Evolutionary conservation across 768 basidiomycete genomes (phyloP), one percentile per base, ranked within the genome.

Genomic region (Dioszegia aurantiaca): DNA sequence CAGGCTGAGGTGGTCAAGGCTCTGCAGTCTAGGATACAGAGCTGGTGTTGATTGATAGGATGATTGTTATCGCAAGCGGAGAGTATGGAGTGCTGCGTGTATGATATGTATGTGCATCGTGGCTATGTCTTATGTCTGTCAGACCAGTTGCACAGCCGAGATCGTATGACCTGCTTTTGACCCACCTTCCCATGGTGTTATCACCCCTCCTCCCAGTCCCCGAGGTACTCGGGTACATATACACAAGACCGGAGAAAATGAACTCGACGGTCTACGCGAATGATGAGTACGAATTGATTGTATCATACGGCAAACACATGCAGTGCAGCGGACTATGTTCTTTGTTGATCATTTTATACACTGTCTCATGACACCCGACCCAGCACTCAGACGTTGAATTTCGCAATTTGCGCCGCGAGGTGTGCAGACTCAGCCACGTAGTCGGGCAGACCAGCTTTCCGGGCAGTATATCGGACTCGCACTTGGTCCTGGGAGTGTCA

Each of bases 381-480:
- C 33, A 9, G 19, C 33, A 23, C 19, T n/a, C n/a, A n/a, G n/a
- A 55, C 17, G 21, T 36, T 37, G 41, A 75, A 68, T 5, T 57
- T 60, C 27, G 81, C 80, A 59, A 93, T 80, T 45, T 83, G 73
- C 55, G 87, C 83, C 28, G 82, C 79, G 58, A 90, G 78, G 23
- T 79, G 70, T 45, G 80, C 79, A 9, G 84, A 75, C 86, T 90
- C 73, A 82, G 63, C 84, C 55, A 80, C 80, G 72, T 86, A 93
- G 69, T 94, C 83, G 39, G 90, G 72, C 16, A 80, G 78, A 42
- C 74, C 77, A 11, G 89, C 86, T 52, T 81, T 83, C 48, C 85
- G 83, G 67, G 92, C 87, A 3, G 87, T 87, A 69, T 91, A 94
- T 36, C 90, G 84, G 44, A 89, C 84, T 23, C 92, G 86, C 2